Percentiles rank a stretch among this genome's conserved stretches.
These are phyloP conservation scores for Calonectria hongkongensis DNA, from an alignment of 2,329 filamentous ascomycete species.

Conservation along the genomic window DNA sequence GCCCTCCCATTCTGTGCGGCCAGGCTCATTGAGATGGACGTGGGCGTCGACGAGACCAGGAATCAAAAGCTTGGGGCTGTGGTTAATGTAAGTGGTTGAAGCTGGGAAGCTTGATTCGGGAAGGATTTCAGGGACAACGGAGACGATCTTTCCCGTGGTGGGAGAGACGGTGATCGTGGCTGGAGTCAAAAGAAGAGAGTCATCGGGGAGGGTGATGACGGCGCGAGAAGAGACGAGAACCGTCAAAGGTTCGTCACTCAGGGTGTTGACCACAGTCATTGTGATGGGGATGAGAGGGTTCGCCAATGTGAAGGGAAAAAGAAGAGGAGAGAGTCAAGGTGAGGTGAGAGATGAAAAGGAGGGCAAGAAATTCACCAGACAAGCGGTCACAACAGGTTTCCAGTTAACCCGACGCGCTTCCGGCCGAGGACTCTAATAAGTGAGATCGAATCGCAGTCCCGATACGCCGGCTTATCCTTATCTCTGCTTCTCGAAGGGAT, in stretches of 20 bases:
- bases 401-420: conserved; percentile 34
- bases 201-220: conserved; percentile 82
- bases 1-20: conserved; percentile 98
- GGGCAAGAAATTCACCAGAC: conserved; percentile 11
- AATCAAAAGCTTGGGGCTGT: conserved; percentile 88
- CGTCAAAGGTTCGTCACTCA: conserved; percentile 69
- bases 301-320: conserved; percentile 29
- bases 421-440: conserved; percentile 25
- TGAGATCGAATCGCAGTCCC: conserved; percentile 12
- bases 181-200: conserved; percentile 79
- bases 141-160: conserved; percentile 87
- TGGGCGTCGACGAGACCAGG: conserved; percentile 97
- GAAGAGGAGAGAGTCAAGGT: conserved; percentile 28
- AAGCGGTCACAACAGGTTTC: conserved; percentile 27
- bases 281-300: conserved; percentile 34
- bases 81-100: conserved; percentile 84
- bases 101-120: conserved; percentile 83
- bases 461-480: conserved; percentile 46
- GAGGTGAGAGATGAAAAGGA: conserved; percentile 26
- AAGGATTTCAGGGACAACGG: conserved; percentile 84
- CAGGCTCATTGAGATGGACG: conserved; percentile 97
- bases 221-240: conserved; percentile 91
- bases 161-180: conserved; percentile 89
- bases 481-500: conserved; percentile 45
- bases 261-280: conserved; percentile 57